phyloP scores from a whole-genome alignment of 768 basidiomycete genomes.

The Leccinum boreale region DNA sequence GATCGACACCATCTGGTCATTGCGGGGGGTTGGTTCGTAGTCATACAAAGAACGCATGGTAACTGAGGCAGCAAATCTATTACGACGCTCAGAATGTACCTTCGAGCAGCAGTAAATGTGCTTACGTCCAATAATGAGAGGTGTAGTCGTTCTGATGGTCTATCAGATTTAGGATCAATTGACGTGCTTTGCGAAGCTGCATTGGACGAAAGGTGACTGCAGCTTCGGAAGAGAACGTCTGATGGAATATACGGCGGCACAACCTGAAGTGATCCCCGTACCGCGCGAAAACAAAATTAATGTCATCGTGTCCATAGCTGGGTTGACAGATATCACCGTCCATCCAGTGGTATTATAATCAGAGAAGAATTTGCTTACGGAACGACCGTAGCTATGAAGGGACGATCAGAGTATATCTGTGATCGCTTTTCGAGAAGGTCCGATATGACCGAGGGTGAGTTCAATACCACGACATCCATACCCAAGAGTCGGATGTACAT shows the following conservation, averaged over 20 bases:
- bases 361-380: slow-evolving; percentile 8
- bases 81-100: background rate
- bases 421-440: slow-evolving; percentile 50
- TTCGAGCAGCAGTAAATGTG: background rate
- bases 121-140: slow-evolving; percentile 13
- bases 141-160: slow-evolving; percentile 3
- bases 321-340: background rate
- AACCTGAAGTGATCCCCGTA: slow-evolving; percentile 14
- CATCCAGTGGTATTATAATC: background rate
- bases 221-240: slow-evolving; percentile 7
- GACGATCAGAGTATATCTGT: slow-evolving; percentile 50
- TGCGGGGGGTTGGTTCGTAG: slow-evolving; percentile 15
- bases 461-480: background rate
- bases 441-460: slow-evolving; percentile 8
- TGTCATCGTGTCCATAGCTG: slow-evolving; percentile 18
- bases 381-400: slow-evolving; percentile 23
- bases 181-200: slow-evolving; percentile 7
- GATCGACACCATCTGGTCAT: slow-evolving; percentile 16
- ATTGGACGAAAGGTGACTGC: slow-evolving; percentile 3
- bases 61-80: slow-evolving; percentile 34
- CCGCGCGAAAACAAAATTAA: slow-evolving; percentile 5
- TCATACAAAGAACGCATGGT: slow-evolving; percentile 16
- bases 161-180: slow-evolving; percentile 6
- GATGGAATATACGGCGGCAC: slow-evolving; percentile 15
- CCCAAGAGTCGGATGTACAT: background rate